Base-by-base conservation (phyloP, 1,284 basidiomycete genomes). In the Neotropicomus parvogracilis region DNA sequence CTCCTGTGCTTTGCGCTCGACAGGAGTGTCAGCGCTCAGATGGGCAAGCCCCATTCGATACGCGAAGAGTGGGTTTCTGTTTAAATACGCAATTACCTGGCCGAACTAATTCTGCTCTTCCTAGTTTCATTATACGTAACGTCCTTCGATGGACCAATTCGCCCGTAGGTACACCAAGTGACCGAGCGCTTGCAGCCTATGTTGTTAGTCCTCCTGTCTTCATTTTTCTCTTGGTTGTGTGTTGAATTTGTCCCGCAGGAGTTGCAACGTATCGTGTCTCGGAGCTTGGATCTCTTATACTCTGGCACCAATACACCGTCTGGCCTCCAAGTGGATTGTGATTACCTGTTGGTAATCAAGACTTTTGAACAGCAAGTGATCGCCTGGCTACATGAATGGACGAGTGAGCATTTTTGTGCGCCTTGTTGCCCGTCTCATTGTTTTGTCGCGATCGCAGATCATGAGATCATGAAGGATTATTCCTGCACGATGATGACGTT, bases 1-100 rank as follows among this genome's bases (percentile, higher is more conserved):
- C 77, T 95, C 45, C 70, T 95, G 54, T 97, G 92, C 65, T 97
- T 91, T 67, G 82, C 82, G 48, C 75, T 97, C 31, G 95, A 98
- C 67, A 81, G 93, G 48, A 95, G 91, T 55, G 79, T 88, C 50
- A 92, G 91, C 55, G 89, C 93, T 1, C 93, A 95, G 71, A 91
- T 94, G 88, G 91, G 92, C 48, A 93, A 93, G 68, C 90, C 91
- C 3, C 80, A 88, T 64, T 83, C 84, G 8, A 85, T 93, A 58
- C 84, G 84, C 63, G 88, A 88, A 73, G 91, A 89, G 91, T 90
- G 69, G 62, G 88, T 43, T 33, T 59, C 55, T 52, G 55, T 38
- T 45, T 12, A 17, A 20, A 17, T 12, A 8, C 24, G 36, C 38
- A n/a, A 19, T 17, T 12, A 17, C 13, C 24, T 41, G 40, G 42